Percentiles rank a stretch among this genome's conserved stretches.
Evolutionary conservation across 2,329 filamentous ascomycete species (phyloP).

Genomic region (Botrytis tulipae): DNA sequence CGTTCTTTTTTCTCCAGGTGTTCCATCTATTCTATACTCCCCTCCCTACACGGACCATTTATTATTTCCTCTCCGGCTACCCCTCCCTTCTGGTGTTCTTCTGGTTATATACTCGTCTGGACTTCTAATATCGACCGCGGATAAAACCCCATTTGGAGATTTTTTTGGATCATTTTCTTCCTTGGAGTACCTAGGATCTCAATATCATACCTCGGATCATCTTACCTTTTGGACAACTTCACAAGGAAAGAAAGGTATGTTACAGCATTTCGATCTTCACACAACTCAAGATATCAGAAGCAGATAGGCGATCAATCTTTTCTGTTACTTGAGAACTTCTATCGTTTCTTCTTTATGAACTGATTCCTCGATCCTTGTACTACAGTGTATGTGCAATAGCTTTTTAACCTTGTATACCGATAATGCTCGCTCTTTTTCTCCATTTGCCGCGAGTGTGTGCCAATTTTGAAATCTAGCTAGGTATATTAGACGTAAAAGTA

Average conservation of each 20-base stretch:
- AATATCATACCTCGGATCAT: constrained; percentile 1
- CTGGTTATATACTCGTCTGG: constrained; percentile 11
- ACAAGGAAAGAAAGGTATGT: constrained; percentile 10
- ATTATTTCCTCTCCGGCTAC: not conserved
- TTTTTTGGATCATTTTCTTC: not conserved
- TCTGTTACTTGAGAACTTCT: constrained; percentile 1
- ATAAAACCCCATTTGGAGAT: not conserved
- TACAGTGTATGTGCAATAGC: not conserved
- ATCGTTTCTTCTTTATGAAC: not conserved
- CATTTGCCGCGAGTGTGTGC: constrained; percentile 10
- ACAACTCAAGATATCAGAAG: constrained; percentile 5
- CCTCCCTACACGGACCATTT: constrained; percentile 7
- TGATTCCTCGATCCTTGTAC: constrained; percentile 4
- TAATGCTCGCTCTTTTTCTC: not conserved
- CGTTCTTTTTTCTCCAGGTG: constrained; percentile 2
- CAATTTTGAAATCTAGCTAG: not conserved
- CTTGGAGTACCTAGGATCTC: not conserved
- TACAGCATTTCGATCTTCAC: constrained; percentile 1
- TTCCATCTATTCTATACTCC: not conserved
- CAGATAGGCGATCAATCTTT: constrained; percentile 6
- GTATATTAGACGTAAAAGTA: not conserved
- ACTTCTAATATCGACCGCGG: not conserved
- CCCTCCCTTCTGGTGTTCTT: not conserved
- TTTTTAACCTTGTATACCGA: not conserved
- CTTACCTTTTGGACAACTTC: not conserved